phyloP scores from a whole-genome alignment of 306 rosid species.

The Parietaria judaica region DNA sequence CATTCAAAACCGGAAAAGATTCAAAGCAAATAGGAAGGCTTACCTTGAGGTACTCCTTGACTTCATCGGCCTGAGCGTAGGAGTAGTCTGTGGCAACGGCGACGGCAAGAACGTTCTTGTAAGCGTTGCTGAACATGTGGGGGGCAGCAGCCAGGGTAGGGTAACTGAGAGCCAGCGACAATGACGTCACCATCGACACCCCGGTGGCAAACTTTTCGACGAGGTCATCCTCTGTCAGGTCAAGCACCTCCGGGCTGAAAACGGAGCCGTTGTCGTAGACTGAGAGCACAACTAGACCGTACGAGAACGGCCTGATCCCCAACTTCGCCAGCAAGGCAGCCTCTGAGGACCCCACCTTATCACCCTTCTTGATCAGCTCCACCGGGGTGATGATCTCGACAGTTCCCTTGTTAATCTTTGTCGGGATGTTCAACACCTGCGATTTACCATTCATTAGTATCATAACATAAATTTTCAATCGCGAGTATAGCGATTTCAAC shows the following conservation, averaged over 20 bases:
- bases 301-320: conserved; percentile 87
- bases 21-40: not conserved
- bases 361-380: conserved; percentile 89
- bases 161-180: conserved; percentile 63
- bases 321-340: conserved; percentile 95
- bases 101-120: conserved; percentile 64
- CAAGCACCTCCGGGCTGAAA: conserved; percentile 82
- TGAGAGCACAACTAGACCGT: conserved; percentile 63
- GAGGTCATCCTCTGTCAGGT: conserved; percentile 75
- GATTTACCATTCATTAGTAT: no score
- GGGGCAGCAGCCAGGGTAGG: conserved; percentile 94
- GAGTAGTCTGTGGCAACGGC: conserved; percentile 57
- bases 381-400: conserved; percentile 94
- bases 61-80: conserved; percentile 67
- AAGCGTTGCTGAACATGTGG: conserved; percentile 65
- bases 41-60: conserved; percentile 77
- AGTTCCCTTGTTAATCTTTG: conserved; percentile 95
- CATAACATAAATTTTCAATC: no score
- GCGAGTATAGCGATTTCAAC: no score
- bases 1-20: not conserved
- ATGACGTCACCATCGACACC: conserved; percentile 62
- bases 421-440: conserved; percentile 81
- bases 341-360: conserved; percentile 87
- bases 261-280: conserved; percentile 80
- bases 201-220: conserved; percentile 63